These are phyloP conservation scores for Trichoderma polysporum DNA, from an alignment of 2,329 filamentous ascomycete species.

Conservation along the genomic window DNA sequence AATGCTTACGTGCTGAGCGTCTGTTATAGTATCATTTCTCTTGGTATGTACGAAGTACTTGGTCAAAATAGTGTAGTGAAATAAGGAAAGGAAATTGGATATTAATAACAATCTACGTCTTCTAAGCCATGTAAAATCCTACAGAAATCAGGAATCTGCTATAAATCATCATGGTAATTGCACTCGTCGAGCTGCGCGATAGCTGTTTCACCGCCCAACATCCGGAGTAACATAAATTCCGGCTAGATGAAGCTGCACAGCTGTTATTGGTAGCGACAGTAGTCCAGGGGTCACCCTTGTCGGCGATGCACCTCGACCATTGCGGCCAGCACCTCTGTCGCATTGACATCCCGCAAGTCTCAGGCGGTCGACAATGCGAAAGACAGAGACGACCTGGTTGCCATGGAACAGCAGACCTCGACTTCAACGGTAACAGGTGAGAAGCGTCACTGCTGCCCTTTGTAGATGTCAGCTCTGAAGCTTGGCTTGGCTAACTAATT, in stretches of 20 bases:
- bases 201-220: slow-evolving; percentile 28
- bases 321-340: slow-evolving; percentile 15
- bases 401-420: slow-evolving; percentile 66
- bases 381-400: slow-evolving; percentile 31
- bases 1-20: neutral
- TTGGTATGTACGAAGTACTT: too few relatives aligned
- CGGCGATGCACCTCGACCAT: slow-evolving; percentile 10
- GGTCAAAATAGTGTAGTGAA: neutral
- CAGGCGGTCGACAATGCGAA: slow-evolving; percentile 32
- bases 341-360: slow-evolving; percentile 15
- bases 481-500: neutral
- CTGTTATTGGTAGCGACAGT: neutral
- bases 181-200: neutral
- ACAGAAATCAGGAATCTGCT: neutral
- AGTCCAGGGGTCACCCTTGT: slow-evolving; percentile 17
- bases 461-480: neutral
- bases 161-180: neutral
- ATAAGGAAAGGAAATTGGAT: neutral
- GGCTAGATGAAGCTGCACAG: neutral
- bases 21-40: neutral
- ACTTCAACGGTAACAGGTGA: slow-evolving; percentile 76
- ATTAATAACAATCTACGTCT: neutral
- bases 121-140: neutral
- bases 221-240: slow-evolving; percentile 32
- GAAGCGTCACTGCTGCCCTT: slow-evolving; percentile 22